Conservation (phyloP, 108 stramenopile species). For the Mayamaea pseudoterrestris region DNA sequence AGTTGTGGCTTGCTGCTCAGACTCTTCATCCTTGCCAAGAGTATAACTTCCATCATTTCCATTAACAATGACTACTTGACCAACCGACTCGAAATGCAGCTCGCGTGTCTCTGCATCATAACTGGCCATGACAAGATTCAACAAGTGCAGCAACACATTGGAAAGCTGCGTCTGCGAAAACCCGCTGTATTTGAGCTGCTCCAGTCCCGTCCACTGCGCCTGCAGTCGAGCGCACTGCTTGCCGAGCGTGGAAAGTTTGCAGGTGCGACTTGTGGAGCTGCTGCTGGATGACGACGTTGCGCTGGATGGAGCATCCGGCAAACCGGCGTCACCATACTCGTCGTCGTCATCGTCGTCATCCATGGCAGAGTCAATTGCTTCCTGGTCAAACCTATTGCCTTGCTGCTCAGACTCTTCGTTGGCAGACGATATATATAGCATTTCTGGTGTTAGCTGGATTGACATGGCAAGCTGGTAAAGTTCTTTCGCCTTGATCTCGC, state of each 20-base stretch:
- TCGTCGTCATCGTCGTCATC: constrained; percentile 17
- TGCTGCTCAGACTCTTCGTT: no score
- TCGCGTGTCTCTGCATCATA: constrained; percentile 7
- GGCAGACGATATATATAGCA: no score
- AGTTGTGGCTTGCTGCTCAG: neutral
- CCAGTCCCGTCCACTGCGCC: constrained; percentile 43
- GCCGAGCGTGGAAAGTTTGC: constrained; percentile 15
- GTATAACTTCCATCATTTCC: neutral
- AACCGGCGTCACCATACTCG: neutral
- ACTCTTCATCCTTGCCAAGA: constrained; percentile 9
- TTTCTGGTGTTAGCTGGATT: constrained; percentile 40
- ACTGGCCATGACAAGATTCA: constrained; percentile 50
- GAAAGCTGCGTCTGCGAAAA: constrained; percentile 43
- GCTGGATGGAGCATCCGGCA: no score
- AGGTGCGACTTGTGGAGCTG: neutral
- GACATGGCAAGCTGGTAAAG: constrained; percentile 41
- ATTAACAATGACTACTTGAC: constrained; percentile 20
- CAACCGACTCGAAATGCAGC: constrained; percentile 41
- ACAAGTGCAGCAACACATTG: constrained; percentile 52
- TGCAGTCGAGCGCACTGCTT: constrained; percentile 53
- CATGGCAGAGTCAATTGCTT: no score
- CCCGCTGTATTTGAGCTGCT: constrained; percentile 48
- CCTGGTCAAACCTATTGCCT: no score
- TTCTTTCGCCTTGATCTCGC: constrained; percentile 42
- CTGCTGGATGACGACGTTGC: constrained; percentile 10